Evolutionary conservation across 106 monocot genomes (phyloP).

Genomic region (Dioscorea dumetorum): DNA sequence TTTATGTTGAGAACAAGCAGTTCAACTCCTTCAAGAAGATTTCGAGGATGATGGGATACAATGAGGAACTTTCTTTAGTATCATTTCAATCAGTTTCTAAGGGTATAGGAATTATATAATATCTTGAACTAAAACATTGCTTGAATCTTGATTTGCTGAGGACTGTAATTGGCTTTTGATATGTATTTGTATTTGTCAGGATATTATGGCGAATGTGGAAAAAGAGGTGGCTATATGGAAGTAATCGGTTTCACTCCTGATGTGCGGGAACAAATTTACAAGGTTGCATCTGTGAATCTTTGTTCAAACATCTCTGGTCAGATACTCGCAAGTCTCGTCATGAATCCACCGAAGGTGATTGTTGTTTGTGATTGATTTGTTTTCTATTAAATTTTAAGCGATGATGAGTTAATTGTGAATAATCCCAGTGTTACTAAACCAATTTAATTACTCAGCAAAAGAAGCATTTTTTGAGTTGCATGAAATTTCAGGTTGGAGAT

Average conservation of each 20-base stretch:
- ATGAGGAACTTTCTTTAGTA: constrained; percentile 68
- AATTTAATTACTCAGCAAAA: too few species aligned
- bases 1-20: constrained; percentile 83
- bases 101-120: constrained; percentile 26
- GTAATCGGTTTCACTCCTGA: constrained; percentile 70
- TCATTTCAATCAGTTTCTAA: constrained; percentile 96
- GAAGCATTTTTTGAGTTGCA: background rate
- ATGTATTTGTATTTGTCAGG: constrained; percentile 29
- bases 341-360: constrained; percentile 97
- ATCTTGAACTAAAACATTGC: background rate
- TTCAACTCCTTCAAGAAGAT: constrained; percentile 98
- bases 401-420: too few species aligned
- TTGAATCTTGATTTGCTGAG: background rate
- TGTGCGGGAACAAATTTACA: constrained; percentile 94
- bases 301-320: constrained; percentile 96
- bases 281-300: constrained; percentile 93
- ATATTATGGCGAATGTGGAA: constrained; percentile 96
- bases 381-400: background rate
- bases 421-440: too few species aligned
- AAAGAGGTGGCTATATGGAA: constrained; percentile 98
- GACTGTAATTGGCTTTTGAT: background rate
- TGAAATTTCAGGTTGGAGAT: constrained; percentile 65
- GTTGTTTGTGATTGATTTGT: background rate
- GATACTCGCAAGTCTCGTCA: constrained; percentile 89
- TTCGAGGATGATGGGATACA: constrained; percentile 79